Conservation (phyloP, 306 rosid species). For the Sophora flavescens region DNA sequence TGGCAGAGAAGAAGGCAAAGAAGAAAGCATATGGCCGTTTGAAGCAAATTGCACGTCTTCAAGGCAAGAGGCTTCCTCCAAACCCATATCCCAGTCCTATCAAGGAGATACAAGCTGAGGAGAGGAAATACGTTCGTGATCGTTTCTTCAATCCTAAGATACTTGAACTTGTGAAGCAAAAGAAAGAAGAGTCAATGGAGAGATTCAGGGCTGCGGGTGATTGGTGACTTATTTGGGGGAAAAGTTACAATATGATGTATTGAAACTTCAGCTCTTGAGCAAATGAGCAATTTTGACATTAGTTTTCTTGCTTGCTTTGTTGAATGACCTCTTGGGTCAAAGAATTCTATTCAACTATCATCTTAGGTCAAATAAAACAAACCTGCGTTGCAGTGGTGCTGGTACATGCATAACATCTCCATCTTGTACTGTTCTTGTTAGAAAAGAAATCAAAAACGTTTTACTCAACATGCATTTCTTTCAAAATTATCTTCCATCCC, state of each 20-base stretch:
- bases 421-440: too few species aligned
- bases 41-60: constrained; percentile 77
- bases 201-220: constrained; percentile 49
- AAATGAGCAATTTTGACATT: neutral
- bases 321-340: too few species aligned
- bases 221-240: constrained; percentile 17
- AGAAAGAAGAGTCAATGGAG: constrained; percentile 63
- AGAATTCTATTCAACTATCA: too few species aligned
- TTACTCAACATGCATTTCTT: too few species aligned
- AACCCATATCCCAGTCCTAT: constrained; percentile 84
- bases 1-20: constrained; percentile 70
- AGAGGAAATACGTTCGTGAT: constrained; percentile 73
- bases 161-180: constrained; percentile 58
- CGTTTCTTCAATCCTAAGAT: constrained; percentile 76
- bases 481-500: too few species aligned
- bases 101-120: constrained; percentile 81
- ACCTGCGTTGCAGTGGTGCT: too few species aligned
- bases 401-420: too few species aligned
- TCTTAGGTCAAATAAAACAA: too few species aligned
- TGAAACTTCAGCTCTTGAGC: constrained; percentile 33
- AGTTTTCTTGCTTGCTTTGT: too few species aligned
- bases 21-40: constrained; percentile 75
- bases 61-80: constrained; percentile 84
- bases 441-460: too few species aligned
- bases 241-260: constrained; percentile 7